Base-by-base conservation (phyloP, 2,329 filamentous ascomycete species). In the Pseudogymnoascus sp. region DNA sequence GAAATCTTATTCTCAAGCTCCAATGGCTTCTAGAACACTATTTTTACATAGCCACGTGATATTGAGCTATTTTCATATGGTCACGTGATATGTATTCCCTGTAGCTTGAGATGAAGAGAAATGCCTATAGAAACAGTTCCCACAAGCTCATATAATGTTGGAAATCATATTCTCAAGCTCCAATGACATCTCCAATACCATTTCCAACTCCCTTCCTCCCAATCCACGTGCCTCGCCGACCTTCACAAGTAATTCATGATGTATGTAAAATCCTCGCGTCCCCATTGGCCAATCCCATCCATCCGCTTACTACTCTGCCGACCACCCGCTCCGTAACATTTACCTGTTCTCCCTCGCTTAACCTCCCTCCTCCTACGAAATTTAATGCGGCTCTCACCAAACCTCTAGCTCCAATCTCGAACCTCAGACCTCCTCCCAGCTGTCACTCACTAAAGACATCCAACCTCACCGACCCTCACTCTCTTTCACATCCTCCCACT, bases 401-500 rank as follows among this genome's bases (percentile, higher is more conserved):
- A 60, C 59, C 34, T 23, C 59, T 60, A 60, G 59, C 59, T 60
- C 59, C 34, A 60, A 38, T 42, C 34, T 60, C 34, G 34, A 40
- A 60, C 59, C 34, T 34, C 59, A 18, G 40, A 40, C 59, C 42
- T 42, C 11, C 34, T 42, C 18, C 18, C 42, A 25, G 43, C 25
- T 18, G 46, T 16, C 46, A 53, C 8, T 49, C 23, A 25, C 21
- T 21, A 23, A 21, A 43, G 14, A 9, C 42, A 53, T 28, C 43
- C 23, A n/a, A 16, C 9, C 28, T 31, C 28, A 28, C 21, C 59
- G 16, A 49, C 23, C 46, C 5, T 62, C 16, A 59, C n/a, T 63
- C 53, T 65, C 63, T 60, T 53, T 63, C 21, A 42, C 42, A 60
- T 21, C 40, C 61, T 56, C 46, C 53, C 37, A 60, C 63, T n/a